Evolutionary conservation across 345 rosid species (phyloP), one percentile per base, ranked within the genome.

Genomic region (Aquilaria malaccensis): DNA sequence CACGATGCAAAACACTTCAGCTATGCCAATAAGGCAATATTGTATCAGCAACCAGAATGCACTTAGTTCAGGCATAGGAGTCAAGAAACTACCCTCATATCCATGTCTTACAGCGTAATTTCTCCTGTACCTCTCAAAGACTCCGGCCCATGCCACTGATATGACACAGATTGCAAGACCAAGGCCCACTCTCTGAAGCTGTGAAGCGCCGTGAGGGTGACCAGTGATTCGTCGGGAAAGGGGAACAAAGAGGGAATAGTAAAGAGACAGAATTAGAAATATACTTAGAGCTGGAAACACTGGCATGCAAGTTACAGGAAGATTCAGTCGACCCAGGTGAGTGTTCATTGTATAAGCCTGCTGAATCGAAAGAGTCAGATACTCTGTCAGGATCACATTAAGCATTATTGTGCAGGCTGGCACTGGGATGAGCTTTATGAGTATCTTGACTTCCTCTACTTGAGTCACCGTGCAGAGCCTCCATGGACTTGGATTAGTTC

Each of bases 271-370:
- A 30, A 88, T 46, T 53, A 91, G 86, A 69, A 91, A 88, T 56
- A 91, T 80, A 72, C 88, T 83, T 64, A 91, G 95, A n/a, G 90
- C 83, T 0, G 98, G 98, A 70, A 91, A 91, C 29, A 86, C 96
- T 0, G 96, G 96, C 92, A 91, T 91, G 75, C 90, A 88, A 10
- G 96, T 91, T 45, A 91, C 87, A 2, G 98, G 96, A 56, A 91
- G 90, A 72, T 84, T 85, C 46, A 88, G 80, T 55, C 51, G 77
- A 30, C 92, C 85, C 59, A 91, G 74, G 65, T 80, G 78, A 45
- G 92, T 86, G 72, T 91, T 86, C 61, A 91, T 56, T 14, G 98
- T 86, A 46, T 79, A 91, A 43, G 90, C 98, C 70, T 91, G 98
- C 66, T 88, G 98, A 30, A 91, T 83, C 3, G 98, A 88, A 50